Percentiles rank a stretch among this genome's conserved stretches.
phyloP scores from a whole-genome alignment of 1,284 basidiomycete species.

The Tilletia caries region DNA sequence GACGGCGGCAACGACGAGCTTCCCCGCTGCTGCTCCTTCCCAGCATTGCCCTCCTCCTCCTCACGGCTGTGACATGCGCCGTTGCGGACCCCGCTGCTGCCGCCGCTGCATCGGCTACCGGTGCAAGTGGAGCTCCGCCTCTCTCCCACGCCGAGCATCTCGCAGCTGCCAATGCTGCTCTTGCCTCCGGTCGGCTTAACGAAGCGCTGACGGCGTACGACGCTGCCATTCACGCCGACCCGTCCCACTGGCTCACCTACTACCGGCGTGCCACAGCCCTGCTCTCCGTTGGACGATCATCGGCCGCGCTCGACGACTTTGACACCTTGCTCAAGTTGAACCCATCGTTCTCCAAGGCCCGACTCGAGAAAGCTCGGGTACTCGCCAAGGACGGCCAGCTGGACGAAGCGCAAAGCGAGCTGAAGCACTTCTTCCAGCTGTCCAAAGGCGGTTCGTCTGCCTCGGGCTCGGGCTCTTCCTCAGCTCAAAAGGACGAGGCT shows the following conservation, averaged over 20 bases:
- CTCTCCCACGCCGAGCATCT: constrained; percentile 26
- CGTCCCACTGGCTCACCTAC: constrained; percentile 44
- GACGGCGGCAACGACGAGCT: background rate
- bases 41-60: constrained; percentile 11
- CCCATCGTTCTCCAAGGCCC: constrained; percentile 46
- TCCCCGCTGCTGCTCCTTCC: background rate
- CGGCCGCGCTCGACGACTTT: constrained; percentile 43
- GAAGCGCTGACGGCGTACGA: constrained; percentile 45
- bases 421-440: constrained; percentile 12
- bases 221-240: constrained; percentile 37
- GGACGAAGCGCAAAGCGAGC: constrained; percentile 25
- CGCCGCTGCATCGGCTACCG: background rate
- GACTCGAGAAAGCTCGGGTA: constrained; percentile 45
- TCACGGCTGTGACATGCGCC: background rate
- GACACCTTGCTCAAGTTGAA: constrained; percentile 38
- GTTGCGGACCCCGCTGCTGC: background rate
- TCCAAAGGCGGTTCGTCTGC: constrained; percentile 27
- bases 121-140: background rate
- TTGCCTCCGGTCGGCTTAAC: constrained; percentile 38
- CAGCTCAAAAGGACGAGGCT: constrained; percentile 1
- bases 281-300: constrained; percentile 47
- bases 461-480: background rate
- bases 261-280: constrained; percentile 49
- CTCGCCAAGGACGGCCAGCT: constrained; percentile 46
- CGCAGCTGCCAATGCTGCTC: constrained; percentile 36